Base-by-base conservation (phyloP, 2,329 filamentous ascomycete genomes). In the Lecanoromycetidae sp. region DNA sequence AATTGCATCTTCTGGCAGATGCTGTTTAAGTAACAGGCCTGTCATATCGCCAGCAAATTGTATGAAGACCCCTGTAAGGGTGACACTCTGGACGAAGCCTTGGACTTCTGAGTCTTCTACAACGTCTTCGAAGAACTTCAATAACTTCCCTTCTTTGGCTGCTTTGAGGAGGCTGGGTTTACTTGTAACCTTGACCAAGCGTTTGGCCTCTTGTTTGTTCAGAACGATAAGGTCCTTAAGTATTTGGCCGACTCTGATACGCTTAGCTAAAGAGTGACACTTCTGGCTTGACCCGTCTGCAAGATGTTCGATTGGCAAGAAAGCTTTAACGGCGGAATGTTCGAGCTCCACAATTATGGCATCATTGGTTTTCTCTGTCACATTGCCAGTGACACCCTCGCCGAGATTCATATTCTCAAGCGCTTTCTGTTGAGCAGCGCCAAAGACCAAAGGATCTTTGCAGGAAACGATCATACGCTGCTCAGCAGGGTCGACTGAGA, bases 41-140 rank as follows among this genome's bases (percentile, higher is more conserved):
- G 79, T 83, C 15, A 94, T 66, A 27, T 77, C 79, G 56, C 80
- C 83, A 33, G 80, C 79, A 62, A 95, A 95, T 58, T 93, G 82
- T n/a, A 95, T 76, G 58, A 94, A 96, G 9, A 88, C 72, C 35
- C 84, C 87, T 7, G 82, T 84, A 2, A 77, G 68, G 0, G 86
- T 88, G 44, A 94, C 82, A 57, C 91, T 93, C 50, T 82, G 80
- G 22, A 98, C 79, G 57, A 90, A 94, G 5, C 88, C 90, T 49
- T 79, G 75, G 6, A 87, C 75, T 20, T 78, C 67, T 27, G 76
- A 72, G 25, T 84, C 84, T 53, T 82, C 74, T 53, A 79, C 75
- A 17, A 87, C 74, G 54, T 90, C 78, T 19, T 83, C 79, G 46
- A 91, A 82, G 35, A 66, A 75, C 15, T 72, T 73, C n/a, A 93